A percentile compares a stretch with the other conserved stretches of the same genome.
These are phyloP conservation scores for Eleusine coracana DNA, from an alignment of 176 grass and related monocot species.

Conservation along the genomic window DNA sequence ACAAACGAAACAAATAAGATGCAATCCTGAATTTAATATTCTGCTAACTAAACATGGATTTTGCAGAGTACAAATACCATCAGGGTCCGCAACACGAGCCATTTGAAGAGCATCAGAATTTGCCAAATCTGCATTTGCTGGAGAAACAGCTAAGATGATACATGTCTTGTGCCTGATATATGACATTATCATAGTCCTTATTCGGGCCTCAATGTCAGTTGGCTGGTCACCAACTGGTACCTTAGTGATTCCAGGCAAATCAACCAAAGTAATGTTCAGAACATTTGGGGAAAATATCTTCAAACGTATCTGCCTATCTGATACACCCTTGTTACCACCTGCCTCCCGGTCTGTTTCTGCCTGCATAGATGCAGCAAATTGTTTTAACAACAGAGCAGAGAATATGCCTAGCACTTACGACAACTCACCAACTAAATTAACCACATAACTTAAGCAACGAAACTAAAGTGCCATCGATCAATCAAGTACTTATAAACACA, in stretches of 20 bases:
- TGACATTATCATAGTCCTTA: constrained; percentile 98
- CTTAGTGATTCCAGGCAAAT: constrained; percentile 98
- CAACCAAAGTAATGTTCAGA: constrained; percentile 93
- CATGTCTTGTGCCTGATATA: constrained; percentile 98
- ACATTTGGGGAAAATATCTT: constrained; percentile 99
- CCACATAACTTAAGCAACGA: neutral
- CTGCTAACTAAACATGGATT: constrained; percentile 3
- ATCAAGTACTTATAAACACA: neutral
- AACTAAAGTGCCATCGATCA: constrained; percentile 1
- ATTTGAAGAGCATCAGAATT: constrained; percentile 99
- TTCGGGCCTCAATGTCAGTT: constrained; percentile 94
- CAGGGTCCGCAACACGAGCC: constrained; percentile 88
- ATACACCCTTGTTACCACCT: constrained; percentile 86
- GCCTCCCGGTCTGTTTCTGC: constrained; percentile 91
- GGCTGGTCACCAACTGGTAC: constrained; percentile 98
- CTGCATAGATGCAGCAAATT: constrained; percentile 47
- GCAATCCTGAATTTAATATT: constrained; percentile 16
- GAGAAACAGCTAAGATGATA: constrained; percentile 96
- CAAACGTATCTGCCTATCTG: constrained; percentile 90
- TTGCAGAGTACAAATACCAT: constrained; percentile 54
- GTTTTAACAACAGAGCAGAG: neutral
- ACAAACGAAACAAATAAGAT: constrained; percentile 22
- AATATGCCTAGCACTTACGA: neutral
- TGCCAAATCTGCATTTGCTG: constrained; percentile 96
- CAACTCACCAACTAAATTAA: constrained; percentile 10